phyloP scores from a whole-genome alignment of 2,329 filamentous ascomycete genomes.

The Sporothrix humicola region DNA sequence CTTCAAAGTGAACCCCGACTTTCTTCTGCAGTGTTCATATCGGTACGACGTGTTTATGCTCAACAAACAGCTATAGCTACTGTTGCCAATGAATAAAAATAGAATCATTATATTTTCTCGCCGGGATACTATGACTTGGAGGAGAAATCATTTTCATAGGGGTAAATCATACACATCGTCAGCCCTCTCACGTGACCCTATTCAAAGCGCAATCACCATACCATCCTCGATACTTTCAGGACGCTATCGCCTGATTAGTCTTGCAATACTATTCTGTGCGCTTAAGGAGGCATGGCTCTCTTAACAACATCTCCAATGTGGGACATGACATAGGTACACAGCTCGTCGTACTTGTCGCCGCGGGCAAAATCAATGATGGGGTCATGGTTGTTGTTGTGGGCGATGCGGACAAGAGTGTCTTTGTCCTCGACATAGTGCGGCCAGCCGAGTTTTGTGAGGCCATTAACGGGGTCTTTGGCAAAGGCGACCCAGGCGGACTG shows the following conservation, averaged over 20 bases:
- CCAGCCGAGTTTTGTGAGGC: constrained; percentile 2
- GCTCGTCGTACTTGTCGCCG: constrained; percentile 15
- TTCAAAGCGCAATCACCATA: no score
- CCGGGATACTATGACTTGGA: no score
- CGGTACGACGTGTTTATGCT: neutral
- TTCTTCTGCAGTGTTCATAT: neutral
- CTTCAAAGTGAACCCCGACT: neutral
- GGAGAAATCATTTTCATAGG: no score
- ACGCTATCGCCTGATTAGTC: no score
- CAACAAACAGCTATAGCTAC: no score
- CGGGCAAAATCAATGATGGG: neutral
- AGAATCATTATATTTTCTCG: no score
- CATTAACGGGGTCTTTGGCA: constrained; percentile 1
- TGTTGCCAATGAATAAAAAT: no score
- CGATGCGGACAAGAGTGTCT: constrained; percentile 15
- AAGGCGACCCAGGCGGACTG: constrained; percentile 11
- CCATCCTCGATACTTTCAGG: no score
- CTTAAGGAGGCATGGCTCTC: constrained; percentile 2
- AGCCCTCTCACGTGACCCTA: no score
- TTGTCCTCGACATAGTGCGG: constrained; percentile 7
- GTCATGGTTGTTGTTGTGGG: neutral
- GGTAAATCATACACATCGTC: no score
- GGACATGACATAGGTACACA: constrained; percentile 14
- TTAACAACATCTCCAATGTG: constrained; percentile 18
- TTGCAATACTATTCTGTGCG: no score